Base-by-base conservation (phyloP, 805 yeast genomes). In the Trichomonascus vanleenenianus region DNA sequence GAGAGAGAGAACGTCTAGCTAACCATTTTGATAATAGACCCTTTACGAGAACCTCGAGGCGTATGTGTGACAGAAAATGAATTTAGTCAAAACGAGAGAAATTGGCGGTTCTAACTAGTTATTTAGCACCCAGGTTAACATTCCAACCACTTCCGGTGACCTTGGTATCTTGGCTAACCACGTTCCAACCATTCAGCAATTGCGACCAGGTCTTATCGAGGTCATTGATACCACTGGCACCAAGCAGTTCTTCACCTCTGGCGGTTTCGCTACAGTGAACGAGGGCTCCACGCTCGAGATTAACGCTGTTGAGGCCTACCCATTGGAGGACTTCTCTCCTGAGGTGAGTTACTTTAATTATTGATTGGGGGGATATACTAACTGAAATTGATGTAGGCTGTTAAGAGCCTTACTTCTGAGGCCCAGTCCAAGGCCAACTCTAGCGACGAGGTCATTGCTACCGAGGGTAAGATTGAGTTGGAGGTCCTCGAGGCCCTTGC, bases 141-240 rank as follows among this genome's bases (percentile, higher is more conserved):
- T 93, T 57, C 98, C 98, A 63, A 94, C 96, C 54, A 76, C 83
- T 61, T 81, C 93, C 56, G 98, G 98, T 67, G 94, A 85, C 65
- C 79, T 91, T 70, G 98, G 98, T 85, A 79, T 93, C 56, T 74
- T 93, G 64, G 96, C 97, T 59, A 83, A 86, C 74, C 98, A 93
- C 80, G 96, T 93, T 62, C 97, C 98, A 61, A 79, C 85, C 60
- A 87, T 91, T 54, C 97, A 93, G 74, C 95, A 93, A 76, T 81
- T 93, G 66, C 78, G 81, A 63, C 96, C 98, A 59, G 98, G 98
- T 69, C 76, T 93, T 51, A 83, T 93, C 60, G 96, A 89, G 70
- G 80, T 93, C 63, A 83, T 86, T 56, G 91, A 86, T 68, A 76
- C 79, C 62, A 68, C 83, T 46, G 68, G 83, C 54, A 72, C 78